phyloP scores from a whole-genome alignment of 495 filamentous ascomycete genomes.

The Cercophora scortea region DNA sequence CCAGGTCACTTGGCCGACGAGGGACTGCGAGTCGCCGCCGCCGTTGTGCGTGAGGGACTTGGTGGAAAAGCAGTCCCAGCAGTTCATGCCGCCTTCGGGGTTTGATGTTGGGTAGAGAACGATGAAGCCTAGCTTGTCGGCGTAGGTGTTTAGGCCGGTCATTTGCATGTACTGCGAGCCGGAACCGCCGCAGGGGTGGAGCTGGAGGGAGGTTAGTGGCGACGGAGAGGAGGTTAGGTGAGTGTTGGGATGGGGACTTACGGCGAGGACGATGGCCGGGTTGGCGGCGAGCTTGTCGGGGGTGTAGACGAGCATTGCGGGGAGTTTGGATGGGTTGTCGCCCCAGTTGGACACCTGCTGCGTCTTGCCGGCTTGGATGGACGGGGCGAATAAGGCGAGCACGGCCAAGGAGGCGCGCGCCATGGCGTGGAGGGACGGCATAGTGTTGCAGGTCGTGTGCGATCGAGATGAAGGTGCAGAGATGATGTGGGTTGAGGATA shows the following conservation, averaged over 20 bases:
- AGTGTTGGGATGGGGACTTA: neutral
- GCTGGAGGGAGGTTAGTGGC: constrained; percentile 5
- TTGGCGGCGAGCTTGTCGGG: constrained; percentile 40
- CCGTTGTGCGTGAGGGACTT: constrained; percentile 44
- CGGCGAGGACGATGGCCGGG: constrained; percentile 44
- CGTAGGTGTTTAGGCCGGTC: constrained; percentile 13
- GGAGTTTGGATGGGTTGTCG: constrained; percentile 31
- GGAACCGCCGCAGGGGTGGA: constrained; percentile 39
- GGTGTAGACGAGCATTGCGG: constrained; percentile 46
- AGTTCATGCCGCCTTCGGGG: constrained; percentile 15
- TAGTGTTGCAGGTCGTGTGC: neutral
- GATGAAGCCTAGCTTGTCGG: constrained; percentile 41
- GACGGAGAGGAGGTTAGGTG: no score
- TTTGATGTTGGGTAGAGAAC: constrained; percentile 29
- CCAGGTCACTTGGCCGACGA: constrained; percentile 32
- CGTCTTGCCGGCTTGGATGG: neutral
- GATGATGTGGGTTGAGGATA: no score
- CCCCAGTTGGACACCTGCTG: constrained; percentile 31
- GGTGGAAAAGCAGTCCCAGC: constrained; percentile 35
- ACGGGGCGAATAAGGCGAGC: neutral
- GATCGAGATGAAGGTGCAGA: no score
- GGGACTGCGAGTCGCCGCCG: constrained; percentile 45
- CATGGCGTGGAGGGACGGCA: neutral
- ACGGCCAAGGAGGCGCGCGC: neutral
- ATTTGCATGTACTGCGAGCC: constrained; percentile 14